A percentile compares a stretch with the other conserved stretches of the same genome.
phyloP scores from a whole-genome alignment of 139 green algal species.

The Tetraselmis chui region DNA sequence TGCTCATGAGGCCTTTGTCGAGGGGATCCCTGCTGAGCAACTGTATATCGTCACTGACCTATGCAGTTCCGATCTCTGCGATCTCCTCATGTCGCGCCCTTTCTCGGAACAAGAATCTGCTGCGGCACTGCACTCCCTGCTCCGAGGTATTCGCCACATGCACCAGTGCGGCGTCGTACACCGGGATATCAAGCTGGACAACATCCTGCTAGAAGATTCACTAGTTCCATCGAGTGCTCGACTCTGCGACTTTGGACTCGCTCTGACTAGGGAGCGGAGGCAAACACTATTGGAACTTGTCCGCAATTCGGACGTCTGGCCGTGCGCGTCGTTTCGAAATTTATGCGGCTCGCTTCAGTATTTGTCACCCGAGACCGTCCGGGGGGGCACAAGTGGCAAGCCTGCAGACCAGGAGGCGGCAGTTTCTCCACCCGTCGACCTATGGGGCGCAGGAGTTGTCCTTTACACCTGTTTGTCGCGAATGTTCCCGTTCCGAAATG shows the following conservation, averaged over 20 bases:
- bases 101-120: no score
- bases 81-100: no score
- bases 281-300: not conserved
- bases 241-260: not conserved
- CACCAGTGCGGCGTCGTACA: no score
- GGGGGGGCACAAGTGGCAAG: not conserved
- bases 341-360: not conserved
- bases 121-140: no score
- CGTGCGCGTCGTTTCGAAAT: not conserved
- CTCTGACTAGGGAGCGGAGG: not conserved
- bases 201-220: not conserved
- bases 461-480: not conserved
- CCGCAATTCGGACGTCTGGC: no score
- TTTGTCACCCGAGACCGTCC: not conserved
- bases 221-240: no score
- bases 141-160: no score
- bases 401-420: not conserved
- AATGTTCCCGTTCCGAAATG: not conserved
- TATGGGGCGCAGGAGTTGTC: not conserved
- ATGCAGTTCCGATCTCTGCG: no score
- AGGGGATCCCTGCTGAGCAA: no score
- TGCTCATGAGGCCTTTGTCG: no score
- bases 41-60: no score
- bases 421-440: not conserved
- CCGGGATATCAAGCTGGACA: no score